Evolutionary conservation across 2,329 filamentous ascomycete genomes (phyloP), one percentile per base, ranked within the genome.

Genomic region (Ophiostoma sp.): DNA sequence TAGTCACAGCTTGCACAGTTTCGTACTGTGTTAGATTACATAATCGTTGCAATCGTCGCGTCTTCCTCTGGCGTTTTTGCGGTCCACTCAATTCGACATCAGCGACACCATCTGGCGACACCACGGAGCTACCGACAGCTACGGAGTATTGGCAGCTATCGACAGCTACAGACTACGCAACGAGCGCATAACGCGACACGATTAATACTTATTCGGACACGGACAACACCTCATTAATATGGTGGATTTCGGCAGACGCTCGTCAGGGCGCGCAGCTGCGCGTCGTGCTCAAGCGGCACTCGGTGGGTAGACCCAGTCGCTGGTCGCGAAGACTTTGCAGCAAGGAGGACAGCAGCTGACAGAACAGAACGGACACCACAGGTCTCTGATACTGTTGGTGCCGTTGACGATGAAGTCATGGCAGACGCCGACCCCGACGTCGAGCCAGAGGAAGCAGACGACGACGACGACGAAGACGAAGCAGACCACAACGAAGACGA

Each of bases 351-450:
- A 27, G 20, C 62, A 52, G 39, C 65, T 68, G n/a, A 68, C 57
- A 33, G 31, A 10, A 35, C 74, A 85, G 83, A 84, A 76, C 83
- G 80, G 74, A 83, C 82, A 39, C 81, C 85, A 57, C 79, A 80
- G 76, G 77, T 77, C 48, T 79, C 79, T 70, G 79, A 82, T 67
- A 79, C 78, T 13, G 80, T 84, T 64, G 80, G 82, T 67, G 79
- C 78, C 13, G 80, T 84, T 62, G 80, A 82, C 69, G 81, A 83
- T 60, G 81, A 85, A 72, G 76, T 77, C 69, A 81, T 81, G 78
- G 76, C 76, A 10, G 82, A 83, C 72, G 79, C 78, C 80, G 80
- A 78, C 72, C 31, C 60, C 31, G 60, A 64, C 17, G 60, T 36
- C 62, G 62, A 69, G 36, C 36, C 67, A 13, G 72, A 72, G 79